These are phyloP conservation scores for Trametes sp. DNA, from an alignment of 1,284 basidiomycete species.

Conservation along the genomic window DNA sequence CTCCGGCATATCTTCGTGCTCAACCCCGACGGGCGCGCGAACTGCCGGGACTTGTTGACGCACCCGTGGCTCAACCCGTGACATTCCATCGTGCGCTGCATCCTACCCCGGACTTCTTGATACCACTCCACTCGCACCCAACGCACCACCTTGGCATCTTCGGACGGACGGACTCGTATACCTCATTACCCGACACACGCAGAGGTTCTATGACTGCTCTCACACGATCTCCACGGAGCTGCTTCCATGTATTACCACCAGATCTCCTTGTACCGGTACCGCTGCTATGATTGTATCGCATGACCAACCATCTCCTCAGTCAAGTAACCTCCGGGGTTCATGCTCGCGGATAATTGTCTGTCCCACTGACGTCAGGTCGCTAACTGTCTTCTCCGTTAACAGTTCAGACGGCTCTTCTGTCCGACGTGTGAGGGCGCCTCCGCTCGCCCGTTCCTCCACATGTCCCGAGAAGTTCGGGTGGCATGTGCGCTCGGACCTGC, in stretches of 20 bases:
- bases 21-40: constrained; percentile 11
- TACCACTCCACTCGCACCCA: background rate
- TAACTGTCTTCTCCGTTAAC: too few species aligned
- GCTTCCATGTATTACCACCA: background rate
- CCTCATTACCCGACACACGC: background rate
- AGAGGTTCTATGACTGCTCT: background rate
- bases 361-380: background rate
- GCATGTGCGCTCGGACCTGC: background rate
- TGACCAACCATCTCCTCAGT: background rate
- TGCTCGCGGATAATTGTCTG: background rate
- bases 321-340: background rate
- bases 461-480: background rate
- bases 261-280: background rate
- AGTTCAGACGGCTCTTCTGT: background rate
- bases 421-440: background rate
- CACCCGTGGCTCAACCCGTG: constrained; percentile 16
- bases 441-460: background rate
- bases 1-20: constrained; percentile 11
- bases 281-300: background rate
- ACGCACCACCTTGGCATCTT: background rate
- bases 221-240: background rate
- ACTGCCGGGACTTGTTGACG: constrained; percentile 7
- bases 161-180: background rate
- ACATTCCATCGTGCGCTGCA: background rate
- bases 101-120: background rate